Base-by-base conservation (phyloP, 2,329 filamentous ascomycete genomes). In the Dactylella cylindrospora region DNA sequence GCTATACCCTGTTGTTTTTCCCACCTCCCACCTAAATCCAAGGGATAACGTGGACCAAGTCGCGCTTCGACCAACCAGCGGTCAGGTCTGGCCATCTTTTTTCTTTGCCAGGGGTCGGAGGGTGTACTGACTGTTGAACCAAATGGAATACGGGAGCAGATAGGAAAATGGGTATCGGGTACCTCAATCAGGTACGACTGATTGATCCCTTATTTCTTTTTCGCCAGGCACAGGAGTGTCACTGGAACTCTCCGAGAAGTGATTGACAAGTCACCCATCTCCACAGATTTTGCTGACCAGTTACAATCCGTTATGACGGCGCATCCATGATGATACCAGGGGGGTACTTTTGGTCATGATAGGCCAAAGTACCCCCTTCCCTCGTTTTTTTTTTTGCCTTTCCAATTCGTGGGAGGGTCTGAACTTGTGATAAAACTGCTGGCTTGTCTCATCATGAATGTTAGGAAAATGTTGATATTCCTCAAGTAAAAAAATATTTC, bases 401-500 rank as follows among this genome's bases (percentile, higher is more conserved):
- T 54, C 45, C 40, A 10, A n/a, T 45, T 28, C 22, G 36, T 28
- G 49, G 36, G 50, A 62, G 43, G 49, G n/a, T n/a, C n/a, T n/a
- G n/a, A 25, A 39, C 35, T 54, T 62, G 57, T 62, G 57, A 62
- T 62, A 62, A 62, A 62, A 62, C 43, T 62, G 57, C 57, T 62
- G 57, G 57, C 57, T 49, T 54, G 49, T 62, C 57, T 62, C 57
- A 62, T 62, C 49, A 44, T 32, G 57, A n/a, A 62, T 62, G 49
- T 62, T 62, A 50, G 49, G 43, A 54, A 40, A 52, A 35, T 49
- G 41, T 62, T 62, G 57, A 62, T 62, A 54, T 54, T 54, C 47
- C 39, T 62, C 57, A 41, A n/a, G n/a, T n/a, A n/a, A n/a, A n/a
- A n/a, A n/a, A n/a, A n/a, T n/a, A n/a, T n/a, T n/a, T n/a, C n/a